Conservation (phyloP, 2,329 filamentous ascomycete species). For the Beauveria scarabaeidicola region DNA sequence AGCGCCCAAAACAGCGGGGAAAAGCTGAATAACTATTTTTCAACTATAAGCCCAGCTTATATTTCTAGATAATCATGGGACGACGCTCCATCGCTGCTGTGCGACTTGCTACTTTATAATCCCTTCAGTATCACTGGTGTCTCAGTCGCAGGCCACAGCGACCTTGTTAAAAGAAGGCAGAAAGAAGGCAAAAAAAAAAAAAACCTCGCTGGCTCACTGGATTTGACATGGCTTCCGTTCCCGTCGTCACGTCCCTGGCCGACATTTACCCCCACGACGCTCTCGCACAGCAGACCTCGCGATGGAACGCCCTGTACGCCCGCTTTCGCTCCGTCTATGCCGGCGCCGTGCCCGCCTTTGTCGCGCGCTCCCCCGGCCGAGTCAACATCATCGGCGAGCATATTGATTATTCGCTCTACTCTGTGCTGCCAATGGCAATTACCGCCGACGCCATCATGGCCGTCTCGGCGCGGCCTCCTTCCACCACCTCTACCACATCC, state of each 20-base stretch:
- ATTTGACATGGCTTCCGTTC: constrained; percentile 39
- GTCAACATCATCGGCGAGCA: constrained; percentile 99
- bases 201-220: background rate
- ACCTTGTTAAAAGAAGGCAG: background rate
- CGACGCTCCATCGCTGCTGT: background rate
- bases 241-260: constrained; percentile 62
- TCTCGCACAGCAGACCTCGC: constrained; percentile 54
- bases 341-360: constrained; percentile 58
- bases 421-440: constrained; percentile 92
- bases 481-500: background rate
- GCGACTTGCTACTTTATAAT: no score
- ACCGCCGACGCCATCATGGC: constrained; percentile 86
- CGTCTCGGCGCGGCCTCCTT: constrained; percentile 44
- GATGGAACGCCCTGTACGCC: constrained; percentile 68
- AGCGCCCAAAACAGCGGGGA: constrained; percentile 4
- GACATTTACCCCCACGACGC: constrained; percentile 79
- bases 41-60: background rate
- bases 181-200: background rate
- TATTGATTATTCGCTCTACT: constrained; percentile 96
- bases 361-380: constrained; percentile 82
- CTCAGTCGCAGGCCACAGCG: no score
- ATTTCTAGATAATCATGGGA: background rate
- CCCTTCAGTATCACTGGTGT: no score
- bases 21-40: background rate
- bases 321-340: constrained; percentile 66